phyloP scores from a whole-genome alignment of 345 rosid species.

The Camelina hispida region DNA sequence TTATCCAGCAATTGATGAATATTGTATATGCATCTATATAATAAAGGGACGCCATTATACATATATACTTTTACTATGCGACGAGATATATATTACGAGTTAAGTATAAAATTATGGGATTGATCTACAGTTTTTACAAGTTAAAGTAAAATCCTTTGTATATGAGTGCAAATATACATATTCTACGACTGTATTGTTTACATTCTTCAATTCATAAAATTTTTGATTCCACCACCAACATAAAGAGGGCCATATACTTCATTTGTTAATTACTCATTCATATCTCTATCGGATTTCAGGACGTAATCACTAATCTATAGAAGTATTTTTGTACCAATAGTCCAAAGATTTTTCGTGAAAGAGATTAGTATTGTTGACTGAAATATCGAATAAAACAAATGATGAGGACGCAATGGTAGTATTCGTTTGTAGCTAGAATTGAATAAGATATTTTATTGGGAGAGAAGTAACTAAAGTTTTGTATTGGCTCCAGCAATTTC shows the following conservation, averaged over 20 bases:
- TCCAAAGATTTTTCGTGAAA: constrained; percentile 29
- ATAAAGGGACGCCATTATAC: no score
- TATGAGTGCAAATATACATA: no score
- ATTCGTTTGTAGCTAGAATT: constrained; percentile 38
- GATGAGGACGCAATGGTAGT: constrained; percentile 8
- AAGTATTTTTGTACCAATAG: background rate
- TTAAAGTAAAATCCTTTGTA: no score
- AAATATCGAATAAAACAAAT: constrained; percentile 31
- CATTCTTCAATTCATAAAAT: no score
- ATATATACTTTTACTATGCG: no score
- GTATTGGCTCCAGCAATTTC: constrained; percentile 15
- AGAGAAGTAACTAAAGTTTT: constrained; percentile 1
- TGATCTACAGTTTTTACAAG: no score
- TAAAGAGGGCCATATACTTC: no score
- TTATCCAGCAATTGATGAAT: background rate
- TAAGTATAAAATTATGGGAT: no score
- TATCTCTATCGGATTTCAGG: background rate
- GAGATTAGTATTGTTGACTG: constrained; percentile 37
- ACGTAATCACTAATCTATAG: background rate
- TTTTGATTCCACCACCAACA: no score
- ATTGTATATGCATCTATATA: no score
- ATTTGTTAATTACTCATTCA: background rate
- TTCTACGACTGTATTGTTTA: no score
- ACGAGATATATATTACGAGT: no score
- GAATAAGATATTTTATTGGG: constrained; percentile 38